These are phyloP conservation scores for Sherardia arvensis DNA, from an alignment of 257 asterid genomes.

Conservation along the genomic window DNA sequence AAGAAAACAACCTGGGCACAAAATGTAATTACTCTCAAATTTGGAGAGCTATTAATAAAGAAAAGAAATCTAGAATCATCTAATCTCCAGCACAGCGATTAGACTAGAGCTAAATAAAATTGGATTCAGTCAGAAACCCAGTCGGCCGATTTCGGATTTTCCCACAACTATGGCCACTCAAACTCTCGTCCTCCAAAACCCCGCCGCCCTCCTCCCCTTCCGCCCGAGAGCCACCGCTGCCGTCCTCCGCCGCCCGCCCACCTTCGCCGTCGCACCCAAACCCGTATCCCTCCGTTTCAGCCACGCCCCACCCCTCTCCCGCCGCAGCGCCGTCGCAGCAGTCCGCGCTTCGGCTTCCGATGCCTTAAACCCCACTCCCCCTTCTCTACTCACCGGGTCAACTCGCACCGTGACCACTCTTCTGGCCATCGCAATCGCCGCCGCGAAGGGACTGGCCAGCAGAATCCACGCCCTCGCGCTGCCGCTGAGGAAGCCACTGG, in stretches of 20 bases:
- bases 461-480: conserved; percentile 25
- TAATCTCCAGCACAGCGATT: background rate
- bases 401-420: conserved; percentile 70
- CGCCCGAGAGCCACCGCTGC: conserved; percentile 4
- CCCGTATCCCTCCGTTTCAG: conserved; percentile 9
- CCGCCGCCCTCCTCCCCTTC: conserved; percentile 8
- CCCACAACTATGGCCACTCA: conserved; percentile 41
- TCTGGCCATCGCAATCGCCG: conserved; percentile 35
- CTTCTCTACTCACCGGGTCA: conserved; percentile 46
- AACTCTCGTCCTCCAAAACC: conserved; percentile 26
- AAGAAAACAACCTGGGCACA: background rate
- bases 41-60: background rate
- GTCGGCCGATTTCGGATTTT: conserved; percentile 5
- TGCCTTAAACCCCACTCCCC: conserved; percentile 6
- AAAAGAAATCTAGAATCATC: conserved; percentile 1
- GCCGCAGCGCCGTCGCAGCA: conserved; percentile 1
- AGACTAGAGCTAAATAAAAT: background rate
- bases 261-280: conserved; percentile 14
- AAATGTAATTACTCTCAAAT: background rate
- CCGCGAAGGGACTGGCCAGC: conserved; percentile 35
- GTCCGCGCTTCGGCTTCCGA: conserved; percentile 20
- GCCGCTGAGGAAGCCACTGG: conserved; percentile 31
- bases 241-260: background rate
- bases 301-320: conserved; percentile 15
- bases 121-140: background rate